These are phyloP conservation scores for Plectranthus barbatus DNA, from an alignment of 257 asterid genomes.

Conservation along the genomic window DNA sequence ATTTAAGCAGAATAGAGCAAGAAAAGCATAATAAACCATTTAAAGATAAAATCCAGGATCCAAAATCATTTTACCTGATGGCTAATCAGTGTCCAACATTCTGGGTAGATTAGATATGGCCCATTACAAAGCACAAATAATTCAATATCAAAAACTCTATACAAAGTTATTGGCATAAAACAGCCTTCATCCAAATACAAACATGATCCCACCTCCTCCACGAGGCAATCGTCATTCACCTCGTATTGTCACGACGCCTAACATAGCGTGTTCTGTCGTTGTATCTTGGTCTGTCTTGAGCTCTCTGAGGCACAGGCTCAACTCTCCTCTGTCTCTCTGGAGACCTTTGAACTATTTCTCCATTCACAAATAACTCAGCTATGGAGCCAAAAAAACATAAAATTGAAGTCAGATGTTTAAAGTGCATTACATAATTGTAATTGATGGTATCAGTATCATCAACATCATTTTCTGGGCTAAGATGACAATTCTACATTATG, in stretches of 20 bases:
- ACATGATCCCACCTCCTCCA: background rate
- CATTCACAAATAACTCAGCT: constrained; percentile 88
- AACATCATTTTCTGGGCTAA: too few species aligned
- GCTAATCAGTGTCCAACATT: too few species aligned
- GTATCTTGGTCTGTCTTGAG: constrained; percentile 89
- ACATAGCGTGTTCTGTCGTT: constrained; percentile 82
- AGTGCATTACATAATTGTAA: too few species aligned
- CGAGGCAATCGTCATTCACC: constrained; percentile 11
- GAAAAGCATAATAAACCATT: background rate
- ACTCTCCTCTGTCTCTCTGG: constrained; percentile 97
- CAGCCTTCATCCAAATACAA: background rate
- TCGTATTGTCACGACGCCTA: constrained; percentile 63
- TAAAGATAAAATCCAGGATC: background rate
- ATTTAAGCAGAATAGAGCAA: background rate
- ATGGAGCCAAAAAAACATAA: background rate
- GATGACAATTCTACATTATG: too few species aligned
- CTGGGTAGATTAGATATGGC: too few species aligned
- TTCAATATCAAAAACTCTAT: background rate
- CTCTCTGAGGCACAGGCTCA: constrained; percentile 87
- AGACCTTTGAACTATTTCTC: constrained; percentile 91
- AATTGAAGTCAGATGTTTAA: too few species aligned
- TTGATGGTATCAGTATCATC: too few species aligned
- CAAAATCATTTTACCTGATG: background rate
- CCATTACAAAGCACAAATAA: too few species aligned
- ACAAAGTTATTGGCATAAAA: background rate